phyloP scores from a whole-genome alignment of 2,329 filamentous ascomycete genomes.

The Xylariaceae sp. region DNA sequence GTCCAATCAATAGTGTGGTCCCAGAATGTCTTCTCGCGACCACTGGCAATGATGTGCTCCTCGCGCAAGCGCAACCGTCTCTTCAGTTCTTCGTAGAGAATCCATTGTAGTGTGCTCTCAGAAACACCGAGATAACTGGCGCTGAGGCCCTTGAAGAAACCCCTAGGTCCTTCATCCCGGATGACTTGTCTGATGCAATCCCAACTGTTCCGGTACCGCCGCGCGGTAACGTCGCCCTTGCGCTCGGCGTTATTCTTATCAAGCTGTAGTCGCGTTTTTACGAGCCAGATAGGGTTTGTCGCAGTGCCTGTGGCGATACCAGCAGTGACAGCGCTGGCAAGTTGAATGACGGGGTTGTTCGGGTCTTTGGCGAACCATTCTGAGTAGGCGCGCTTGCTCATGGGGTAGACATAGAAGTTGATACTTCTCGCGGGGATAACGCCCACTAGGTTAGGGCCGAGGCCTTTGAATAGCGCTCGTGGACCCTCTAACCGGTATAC shows the following conservation, averaged over 20 bases:
- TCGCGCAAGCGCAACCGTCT: conserved; percentile 61
- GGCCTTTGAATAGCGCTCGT: conserved; percentile 85
- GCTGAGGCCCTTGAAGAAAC: conserved; percentile 84
- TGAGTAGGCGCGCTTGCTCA: conserved; percentile 77
- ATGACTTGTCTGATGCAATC: conserved; percentile 84
- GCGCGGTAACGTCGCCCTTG: conserved; percentile 46
- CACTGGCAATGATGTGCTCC: conserved; percentile 50
- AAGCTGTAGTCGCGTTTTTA: conserved; percentile 88
- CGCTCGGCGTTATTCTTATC: conserved; percentile 74
- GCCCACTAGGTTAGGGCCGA: conserved; percentile 84
- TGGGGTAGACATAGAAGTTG: conserved; percentile 92
- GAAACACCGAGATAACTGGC: conserved; percentile 88
- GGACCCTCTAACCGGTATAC: conserved; percentile 79
- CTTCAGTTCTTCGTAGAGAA: conserved; percentile 92
- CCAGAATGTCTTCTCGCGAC: conserved; percentile 61
- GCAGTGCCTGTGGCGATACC: conserved; percentile 83
- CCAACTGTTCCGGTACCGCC: conserved; percentile 79
- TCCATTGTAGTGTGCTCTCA: conserved; percentile 88
- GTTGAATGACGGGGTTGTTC: conserved; percentile 70
- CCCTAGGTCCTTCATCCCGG: conserved; percentile 70
- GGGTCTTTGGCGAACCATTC: conserved; percentile 66
- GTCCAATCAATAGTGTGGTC: conserved; percentile 73
- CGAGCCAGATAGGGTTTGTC: conserved; percentile 94
- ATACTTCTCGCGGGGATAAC: conserved; percentile 86
- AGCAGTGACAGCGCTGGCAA: conserved; percentile 68